Conservation (phyloP, 2,329 filamentous ascomycete genomes). For the Aspergillus ustus region DNA sequence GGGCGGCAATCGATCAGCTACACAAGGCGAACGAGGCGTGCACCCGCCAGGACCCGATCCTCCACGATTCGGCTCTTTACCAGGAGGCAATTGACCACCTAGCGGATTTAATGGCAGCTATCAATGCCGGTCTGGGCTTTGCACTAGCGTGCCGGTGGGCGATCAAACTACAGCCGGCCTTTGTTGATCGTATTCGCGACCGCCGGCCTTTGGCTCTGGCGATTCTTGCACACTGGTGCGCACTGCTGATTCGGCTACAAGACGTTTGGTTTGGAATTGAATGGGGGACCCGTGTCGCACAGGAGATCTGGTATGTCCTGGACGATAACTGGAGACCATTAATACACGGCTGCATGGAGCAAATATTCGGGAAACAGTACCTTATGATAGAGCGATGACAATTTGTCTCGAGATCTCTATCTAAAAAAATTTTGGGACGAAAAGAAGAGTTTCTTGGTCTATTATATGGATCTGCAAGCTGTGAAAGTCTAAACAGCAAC, state of each 20-base stretch:
- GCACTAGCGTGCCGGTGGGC: constrained; percentile 47
- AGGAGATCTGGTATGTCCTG: constrained; percentile 56
- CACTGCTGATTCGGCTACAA: constrained; percentile 61
- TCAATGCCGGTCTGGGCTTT: constrained; percentile 54
- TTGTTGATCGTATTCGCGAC: constrained; percentile 43
- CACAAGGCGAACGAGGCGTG: constrained; percentile 34
- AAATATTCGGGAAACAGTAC: constrained; percentile 34
- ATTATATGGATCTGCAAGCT: background rate
- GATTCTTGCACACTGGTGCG: constrained; percentile 64
- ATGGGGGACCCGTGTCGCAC: constrained; percentile 68
- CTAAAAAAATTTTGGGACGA: background rate
- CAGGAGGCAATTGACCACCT: constrained; percentile 32
- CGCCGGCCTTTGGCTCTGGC: constrained; percentile 54
- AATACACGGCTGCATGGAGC: constrained; percentile 36
- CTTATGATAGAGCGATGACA: background rate
- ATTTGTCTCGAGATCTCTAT: background rate
- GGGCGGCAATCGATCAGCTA: constrained; percentile 26
- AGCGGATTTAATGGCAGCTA: constrained; percentile 31
- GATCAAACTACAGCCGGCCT: constrained; percentile 39
- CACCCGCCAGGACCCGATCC: constrained; percentile 21
- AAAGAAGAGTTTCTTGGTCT: constrained; percentile 4
- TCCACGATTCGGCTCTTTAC: constrained; percentile 32
- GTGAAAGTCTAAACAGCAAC: constrained; percentile 14
- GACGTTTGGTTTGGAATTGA: constrained; percentile 71
- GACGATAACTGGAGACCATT: constrained; percentile 38